These are phyloP conservation scores for Colletotrichum falcatum DNA, from an alignment of 2,329 filamentous ascomycete genomes.

Conservation along the genomic window DNA sequence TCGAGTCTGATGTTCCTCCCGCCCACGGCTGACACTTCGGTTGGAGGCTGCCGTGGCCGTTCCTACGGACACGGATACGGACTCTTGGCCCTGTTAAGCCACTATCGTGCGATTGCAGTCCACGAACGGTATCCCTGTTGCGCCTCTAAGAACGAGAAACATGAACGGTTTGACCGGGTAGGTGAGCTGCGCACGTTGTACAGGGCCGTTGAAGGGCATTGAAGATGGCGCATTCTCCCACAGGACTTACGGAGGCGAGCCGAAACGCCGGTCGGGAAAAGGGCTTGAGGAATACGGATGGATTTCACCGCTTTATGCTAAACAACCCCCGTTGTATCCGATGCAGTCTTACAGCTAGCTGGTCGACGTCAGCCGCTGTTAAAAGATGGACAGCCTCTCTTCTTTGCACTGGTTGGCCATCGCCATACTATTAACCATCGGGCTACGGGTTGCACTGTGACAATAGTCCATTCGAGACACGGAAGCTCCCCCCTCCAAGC, in stretches of 20 bases:
- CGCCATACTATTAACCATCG: neutral
- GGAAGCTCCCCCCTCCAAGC: no score
- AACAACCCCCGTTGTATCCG: neutral
- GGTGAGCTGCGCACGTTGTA: neutral
- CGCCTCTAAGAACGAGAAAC: neutral
- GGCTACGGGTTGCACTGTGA: neutral
- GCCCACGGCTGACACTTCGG: neutral
- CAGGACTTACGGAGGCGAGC: neutral
- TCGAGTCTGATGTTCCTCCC: neutral
- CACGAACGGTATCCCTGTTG: neutral
- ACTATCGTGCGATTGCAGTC: neutral
- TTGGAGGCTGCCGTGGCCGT: neutral
- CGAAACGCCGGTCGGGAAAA: neutral
- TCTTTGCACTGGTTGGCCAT: no score
- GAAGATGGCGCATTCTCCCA: no score
- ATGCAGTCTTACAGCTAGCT: no score
- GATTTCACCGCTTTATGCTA: neutral
- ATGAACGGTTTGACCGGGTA: no score
- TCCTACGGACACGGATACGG: conserved; percentile 38
- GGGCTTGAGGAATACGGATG: neutral
- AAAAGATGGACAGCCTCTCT: no score
- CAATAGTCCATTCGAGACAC: neutral
- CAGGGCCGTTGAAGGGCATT: rapidly evolving
- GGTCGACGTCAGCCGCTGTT: neutral
- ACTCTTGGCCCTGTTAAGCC: neutral